Percentiles rank a stretch among this genome's conserved stretches.
phyloP scores from a whole-genome alignment of 768 basidiomycete genomes.

The Glaciozyma antarctica region DNA sequence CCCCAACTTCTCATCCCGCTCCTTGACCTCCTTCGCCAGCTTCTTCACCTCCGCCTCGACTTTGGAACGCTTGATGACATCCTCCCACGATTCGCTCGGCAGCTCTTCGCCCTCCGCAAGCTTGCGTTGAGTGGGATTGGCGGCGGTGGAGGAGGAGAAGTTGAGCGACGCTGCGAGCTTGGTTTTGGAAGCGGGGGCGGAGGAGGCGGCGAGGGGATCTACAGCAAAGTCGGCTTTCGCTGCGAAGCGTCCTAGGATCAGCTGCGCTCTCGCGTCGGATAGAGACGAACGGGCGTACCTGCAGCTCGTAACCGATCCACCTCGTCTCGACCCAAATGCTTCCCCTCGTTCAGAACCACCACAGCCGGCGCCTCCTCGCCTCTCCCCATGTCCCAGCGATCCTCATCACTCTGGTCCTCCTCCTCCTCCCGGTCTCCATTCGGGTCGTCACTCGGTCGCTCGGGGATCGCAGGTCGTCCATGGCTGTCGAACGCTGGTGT shows the following conservation, averaged over 20 bases:
- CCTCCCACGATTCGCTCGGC: conserved; percentile 18
- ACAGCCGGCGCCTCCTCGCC: conserved; percentile 23
- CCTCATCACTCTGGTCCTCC: conserved; percentile 2
- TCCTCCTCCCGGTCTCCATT: background rate
- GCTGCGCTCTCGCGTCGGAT: background rate
- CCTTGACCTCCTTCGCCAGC: background rate
- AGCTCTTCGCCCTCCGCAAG: background rate
- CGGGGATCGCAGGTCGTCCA: conserved; percentile 19
- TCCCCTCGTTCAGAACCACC: conserved; percentile 24
- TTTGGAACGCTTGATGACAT: conserved; percentile 14
- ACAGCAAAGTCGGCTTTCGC: background rate
- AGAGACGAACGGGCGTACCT: background rate
- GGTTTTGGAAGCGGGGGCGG: background rate
- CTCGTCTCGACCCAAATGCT: conserved; percentile 18
- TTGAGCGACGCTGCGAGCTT: conserved; percentile 16
- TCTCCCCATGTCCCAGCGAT: conserved; percentile 12
- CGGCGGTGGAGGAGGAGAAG: conserved; percentile 18
- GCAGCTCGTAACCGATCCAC: conserved; percentile 18
- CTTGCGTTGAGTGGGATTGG: background rate
- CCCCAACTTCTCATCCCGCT: background rate
- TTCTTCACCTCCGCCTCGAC: conserved; percentile 11
- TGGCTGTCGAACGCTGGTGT: background rate
- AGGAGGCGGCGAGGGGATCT: conserved; percentile 6
- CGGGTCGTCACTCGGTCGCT: conserved; percentile 2
- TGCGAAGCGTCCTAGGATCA: background rate